Evolutionary conservation across 2,329 filamentous ascomycete species (phyloP).

Genomic region (Sporothrix phasma): DNA sequence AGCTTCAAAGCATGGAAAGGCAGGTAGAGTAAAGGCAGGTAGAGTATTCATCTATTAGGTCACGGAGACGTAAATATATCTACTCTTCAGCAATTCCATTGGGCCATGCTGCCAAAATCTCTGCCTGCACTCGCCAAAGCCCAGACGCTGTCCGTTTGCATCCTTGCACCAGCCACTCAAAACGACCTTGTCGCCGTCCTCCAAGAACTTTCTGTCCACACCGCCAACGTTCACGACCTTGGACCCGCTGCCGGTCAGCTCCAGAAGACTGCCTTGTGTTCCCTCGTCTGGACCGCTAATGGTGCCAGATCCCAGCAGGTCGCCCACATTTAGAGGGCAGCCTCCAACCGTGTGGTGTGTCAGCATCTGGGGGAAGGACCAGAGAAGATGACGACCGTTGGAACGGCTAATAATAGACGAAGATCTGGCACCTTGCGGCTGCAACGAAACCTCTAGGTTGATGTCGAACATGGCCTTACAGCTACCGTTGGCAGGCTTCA

Average conservation of each 20-base stretch:
- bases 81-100: background rate
- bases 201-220: constrained; percentile 35
- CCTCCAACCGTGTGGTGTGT: constrained; percentile 71
- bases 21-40: too few species aligned
- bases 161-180: constrained; percentile 29
- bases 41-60: too few species aligned
- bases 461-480: constrained; percentile 34
- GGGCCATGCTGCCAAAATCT: constrained; percentile 21
- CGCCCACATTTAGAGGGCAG: constrained; percentile 63
- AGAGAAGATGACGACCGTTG: constrained; percentile 55
- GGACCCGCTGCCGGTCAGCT: constrained; percentile 37
- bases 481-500: constrained; percentile 46
- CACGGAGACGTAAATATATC: too few species aligned
- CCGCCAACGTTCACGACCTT: constrained; percentile 31
- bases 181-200: constrained; percentile 37
- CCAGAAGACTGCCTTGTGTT: constrained; percentile 35
- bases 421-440: background rate
- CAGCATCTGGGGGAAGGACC: constrained; percentile 77
- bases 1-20: too few species aligned
- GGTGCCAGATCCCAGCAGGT: constrained; percentile 69
- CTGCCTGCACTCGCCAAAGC: constrained; percentile 36
- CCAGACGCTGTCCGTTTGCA: constrained; percentile 29
- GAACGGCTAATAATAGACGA: constrained; percentile 38
- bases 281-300: constrained; percentile 41
- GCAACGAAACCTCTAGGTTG: constrained; percentile 9